phyloP scores from a whole-genome alignment of 257 asterid genomes.

The Lithospermum erythrorhizon region DNA sequence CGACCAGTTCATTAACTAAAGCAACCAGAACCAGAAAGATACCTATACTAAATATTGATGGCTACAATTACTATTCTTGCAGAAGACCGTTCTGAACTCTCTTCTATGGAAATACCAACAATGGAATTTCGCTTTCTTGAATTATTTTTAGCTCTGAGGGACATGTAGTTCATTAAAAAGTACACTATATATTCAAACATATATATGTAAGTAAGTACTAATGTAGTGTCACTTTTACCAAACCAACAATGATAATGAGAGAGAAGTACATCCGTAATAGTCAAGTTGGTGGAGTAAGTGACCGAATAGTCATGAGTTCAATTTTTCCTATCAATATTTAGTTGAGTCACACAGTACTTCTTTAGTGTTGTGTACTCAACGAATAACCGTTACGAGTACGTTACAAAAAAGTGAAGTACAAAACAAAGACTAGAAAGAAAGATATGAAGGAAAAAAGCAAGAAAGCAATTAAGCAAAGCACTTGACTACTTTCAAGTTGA shows the following conservation, averaged over 20 bases:
- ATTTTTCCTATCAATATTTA: too few species aligned
- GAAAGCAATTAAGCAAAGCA: neutral
- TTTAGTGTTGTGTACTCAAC: too few species aligned
- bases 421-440: neutral
- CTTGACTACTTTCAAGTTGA: neutral
- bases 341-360: too few species aligned
- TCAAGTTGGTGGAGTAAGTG: too few species aligned
- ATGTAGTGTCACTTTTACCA: neutral
- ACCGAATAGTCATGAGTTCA: too few species aligned
- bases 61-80: conserved; percentile 8
- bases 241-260: conserved; percentile 3
- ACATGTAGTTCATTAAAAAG: neutral
- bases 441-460: neutral
- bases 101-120: neutral
- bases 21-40: conserved; percentile 11
- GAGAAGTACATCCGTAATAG: too few species aligned
- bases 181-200: conserved; percentile 2
- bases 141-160: conserved; percentile 1
- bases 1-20: conserved; percentile 12
- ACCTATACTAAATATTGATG: conserved; percentile 21
- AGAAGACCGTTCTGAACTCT: conserved; percentile 16
- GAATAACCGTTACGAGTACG: too few species aligned
- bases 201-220: neutral
- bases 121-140: conserved; percentile 1
- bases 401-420: neutral